A percentile compares a stretch with the other conserved stretches of the same genome.
Conservation (phyloP, 73 alveolate species). For the Blepharisma japonicum region DNA sequence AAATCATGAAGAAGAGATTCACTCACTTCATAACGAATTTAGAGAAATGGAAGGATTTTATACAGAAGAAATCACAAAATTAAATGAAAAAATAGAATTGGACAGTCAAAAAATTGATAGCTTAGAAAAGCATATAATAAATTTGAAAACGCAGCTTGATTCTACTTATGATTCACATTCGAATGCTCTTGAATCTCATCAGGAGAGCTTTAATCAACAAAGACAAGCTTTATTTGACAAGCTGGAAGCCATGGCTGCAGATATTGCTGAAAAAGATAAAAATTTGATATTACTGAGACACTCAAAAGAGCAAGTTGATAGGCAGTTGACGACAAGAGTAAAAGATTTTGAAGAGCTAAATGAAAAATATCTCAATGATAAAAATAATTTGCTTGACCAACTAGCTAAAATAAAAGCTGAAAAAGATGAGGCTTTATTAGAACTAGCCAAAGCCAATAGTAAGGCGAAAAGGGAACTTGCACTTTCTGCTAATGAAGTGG, state of each 20-base stretch:
- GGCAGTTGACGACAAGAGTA: slow-evolving; percentile 57
- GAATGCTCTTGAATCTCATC: not conserved
- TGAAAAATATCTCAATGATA: slow-evolving; percentile 57
- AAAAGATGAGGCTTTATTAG: slow-evolving; percentile 55
- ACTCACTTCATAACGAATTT: not conserved
- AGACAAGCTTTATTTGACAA: slow-evolving; percentile 59
- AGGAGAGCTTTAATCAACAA: slow-evolving; percentile 30
- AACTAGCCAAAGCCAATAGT: not conserved
- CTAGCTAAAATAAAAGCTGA: slow-evolving; percentile 53
- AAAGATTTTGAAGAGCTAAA: slow-evolving; percentile 46
- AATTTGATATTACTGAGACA: slow-evolving; percentile 55
- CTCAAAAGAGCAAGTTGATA: slow-evolving; percentile 65
- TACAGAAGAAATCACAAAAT: not conserved
- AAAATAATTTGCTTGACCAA: slow-evolving; percentile 42
- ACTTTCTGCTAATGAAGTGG: not conserved
- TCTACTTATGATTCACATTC: slow-evolving; percentile 2
- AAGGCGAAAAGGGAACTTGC: slow-evolving; percentile 16
- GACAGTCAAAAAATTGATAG: not conserved
- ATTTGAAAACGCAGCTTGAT: not conserved
- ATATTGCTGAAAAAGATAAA: slow-evolving; percentile 52
- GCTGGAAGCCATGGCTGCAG: slow-evolving; percentile 55
- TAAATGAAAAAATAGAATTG: slow-evolving; percentile 1
- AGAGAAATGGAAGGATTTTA: not conserved
- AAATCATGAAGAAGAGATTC: slow-evolving; percentile 38
- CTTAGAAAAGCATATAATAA: not conserved